Percentiles rank a stretch among this genome's conserved stretches.
Conservation (phyloP, 2,329 filamentous ascomycete genomes). For the Pyricularia sp. region DNA sequence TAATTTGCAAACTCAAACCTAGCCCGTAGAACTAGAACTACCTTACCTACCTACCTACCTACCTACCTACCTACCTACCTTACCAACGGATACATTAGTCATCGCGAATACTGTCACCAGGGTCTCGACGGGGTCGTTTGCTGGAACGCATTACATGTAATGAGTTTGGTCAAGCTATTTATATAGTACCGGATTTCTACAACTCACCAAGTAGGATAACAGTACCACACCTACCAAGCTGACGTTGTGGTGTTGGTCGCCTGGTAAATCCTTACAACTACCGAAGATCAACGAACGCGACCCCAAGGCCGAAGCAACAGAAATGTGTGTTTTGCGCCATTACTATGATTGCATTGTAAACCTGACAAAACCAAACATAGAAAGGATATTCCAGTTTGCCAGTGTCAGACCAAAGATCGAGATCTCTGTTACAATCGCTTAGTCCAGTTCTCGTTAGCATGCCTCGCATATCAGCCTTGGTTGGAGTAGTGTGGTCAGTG, state of each 20-base stretch:
- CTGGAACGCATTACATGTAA: neutral
- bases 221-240: too few relatives aligned
- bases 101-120: neutral
- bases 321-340: neutral
- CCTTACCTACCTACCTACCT: too few relatives aligned
- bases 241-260: neutral
- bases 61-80: too few relatives aligned
- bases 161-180: neutral
- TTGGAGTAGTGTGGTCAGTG: neutral
- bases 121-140: neutral
- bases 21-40: neutral
- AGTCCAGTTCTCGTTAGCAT: neutral
- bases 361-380: neutral
- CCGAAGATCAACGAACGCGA: neutral
- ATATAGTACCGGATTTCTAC: neutral
- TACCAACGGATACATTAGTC: too few relatives aligned
- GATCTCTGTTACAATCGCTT: neutral
- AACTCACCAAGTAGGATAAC: too few relatives aligned
- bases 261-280: neutral
- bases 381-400: neutral
- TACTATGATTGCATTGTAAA: neutral
- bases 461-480: neutral
- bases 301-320: neutral
- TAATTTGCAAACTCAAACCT: neutral
- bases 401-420: neutral